Evolutionary conservation across 805 yeast genomes (phyloP), one percentile per base, ranked within the genome.

Genomic region (Cyberlindnera sargentensis): DNA sequence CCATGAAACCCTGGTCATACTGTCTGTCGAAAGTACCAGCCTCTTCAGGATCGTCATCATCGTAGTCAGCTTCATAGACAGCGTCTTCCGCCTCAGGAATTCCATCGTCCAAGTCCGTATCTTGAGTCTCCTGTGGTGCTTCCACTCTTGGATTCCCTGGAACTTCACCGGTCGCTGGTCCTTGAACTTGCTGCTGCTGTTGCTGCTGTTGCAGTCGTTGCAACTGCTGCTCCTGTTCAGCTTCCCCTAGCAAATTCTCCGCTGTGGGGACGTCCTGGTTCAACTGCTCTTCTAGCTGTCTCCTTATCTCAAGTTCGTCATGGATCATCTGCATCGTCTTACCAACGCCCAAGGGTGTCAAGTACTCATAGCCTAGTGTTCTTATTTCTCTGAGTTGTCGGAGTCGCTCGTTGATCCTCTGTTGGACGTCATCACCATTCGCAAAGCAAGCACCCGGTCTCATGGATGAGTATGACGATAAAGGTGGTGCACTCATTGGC

Each of bases 271-370:
- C 49, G 11, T 55, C 54, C 5, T 43, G 42, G 9, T 50, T 51
- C 36, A 40, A 40, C 35, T 56, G 59, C 36, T 57, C 65, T 29
- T 57, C 56, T 49, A 57, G 45, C 33, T 55, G 62, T 35, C 52
- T 48, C 41, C 50, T 56, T 42, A 57, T 43, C 30, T 56, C 54
- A 5, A 44, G 42, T 37, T 64, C 67, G 32, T 65, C 66, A 8
- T 52, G 39, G 23, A 67, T 42, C 31, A 64, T 67, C 32, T 61
- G 61, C 71, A 79, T 67, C 1, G 85, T 82, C 56, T 72, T 76
- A 3, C 68, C 66, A 8, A 79, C 54, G 0, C 88, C 89, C 8
- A 82, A 69, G 0, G 89, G 88, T 36, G 66, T 66, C 44, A 83
- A 55, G 43, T 65, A 67, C 10, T 66, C 51, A 58, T 65, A 69